These are phyloP conservation scores for Candida wancherniae DNA, from an alignment of 805 yeast species.

Conservation along the genomic window DNA sequence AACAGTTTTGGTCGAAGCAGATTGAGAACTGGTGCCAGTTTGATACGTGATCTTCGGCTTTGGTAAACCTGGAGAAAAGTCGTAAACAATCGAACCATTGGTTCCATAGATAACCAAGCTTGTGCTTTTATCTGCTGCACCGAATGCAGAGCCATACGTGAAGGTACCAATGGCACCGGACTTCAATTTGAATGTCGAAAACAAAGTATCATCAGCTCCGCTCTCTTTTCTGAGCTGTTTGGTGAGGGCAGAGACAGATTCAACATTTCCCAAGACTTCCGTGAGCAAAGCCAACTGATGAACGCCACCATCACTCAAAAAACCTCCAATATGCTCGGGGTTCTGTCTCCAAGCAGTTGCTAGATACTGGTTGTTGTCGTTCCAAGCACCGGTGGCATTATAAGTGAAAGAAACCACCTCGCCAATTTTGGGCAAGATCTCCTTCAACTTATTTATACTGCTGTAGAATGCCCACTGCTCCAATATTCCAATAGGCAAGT, in stretches of 20 bases:
- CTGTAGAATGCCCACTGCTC: constrained; percentile 83
- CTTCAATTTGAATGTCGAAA: constrained; percentile 59
- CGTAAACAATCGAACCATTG: constrained; percentile 68
- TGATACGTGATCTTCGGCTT: constrained; percentile 38
- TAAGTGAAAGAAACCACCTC: constrained; percentile 64
- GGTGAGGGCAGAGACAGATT: constrained; percentile 68
- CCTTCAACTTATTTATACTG: constrained; percentile 50
- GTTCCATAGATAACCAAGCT: constrained; percentile 71
- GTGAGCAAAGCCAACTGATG: constrained; percentile 89
- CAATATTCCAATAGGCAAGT: constrained; percentile 67
- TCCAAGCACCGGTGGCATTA: constrained; percentile 70
- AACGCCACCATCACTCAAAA: constrained; percentile 91
- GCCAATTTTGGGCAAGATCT: constrained; percentile 66
- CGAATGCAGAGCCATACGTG: constrained; percentile 83
- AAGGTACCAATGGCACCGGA: constrained; percentile 74
- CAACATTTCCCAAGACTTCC: constrained; percentile 71
- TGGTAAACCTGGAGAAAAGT: constrained; percentile 49
- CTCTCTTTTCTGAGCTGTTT: constrained; percentile 70
- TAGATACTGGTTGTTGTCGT: constrained; percentile 53
- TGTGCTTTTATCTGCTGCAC: constrained; percentile 69
- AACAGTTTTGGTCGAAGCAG: constrained; percentile 49
- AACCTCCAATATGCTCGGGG: constrained; percentile 93
- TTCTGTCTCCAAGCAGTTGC: constrained; percentile 80
- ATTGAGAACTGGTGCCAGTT: constrained; percentile 26
- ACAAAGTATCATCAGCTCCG: constrained; percentile 79